Base-by-base conservation (phyloP, 2,329 filamentous ascomycete genomes). In the Capronia coronata region DNA sequence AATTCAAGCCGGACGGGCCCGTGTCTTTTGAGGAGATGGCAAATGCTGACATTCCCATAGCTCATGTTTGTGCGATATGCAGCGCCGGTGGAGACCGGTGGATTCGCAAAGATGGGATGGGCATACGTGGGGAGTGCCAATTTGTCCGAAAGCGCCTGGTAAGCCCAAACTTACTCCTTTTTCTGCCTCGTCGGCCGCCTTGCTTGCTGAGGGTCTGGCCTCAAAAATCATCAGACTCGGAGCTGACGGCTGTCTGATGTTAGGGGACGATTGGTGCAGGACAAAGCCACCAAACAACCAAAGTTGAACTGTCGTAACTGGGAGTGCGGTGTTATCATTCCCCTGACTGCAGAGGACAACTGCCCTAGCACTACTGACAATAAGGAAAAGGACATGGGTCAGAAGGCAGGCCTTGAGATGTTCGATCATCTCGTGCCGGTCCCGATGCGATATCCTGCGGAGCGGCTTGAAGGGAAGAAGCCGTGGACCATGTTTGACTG, bases 101-200 rank as follows among this genome's bases (percentile, higher is more conserved):
- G 47, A 9, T 14, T 23, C 22, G 22, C 18, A 11, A 52, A 47
- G 52, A 38, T 69, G 34, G 81, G 82, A 3, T 97, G 87, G 84
- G 84, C 78, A 1, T 97, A 97, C 63, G 70, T 95, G 30, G 93
- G 93, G 13, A 94, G 87, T 60, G 87, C 88, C 6, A 98, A 98
- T 68, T 69, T 95, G 22, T 94, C 89, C 0, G 89, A 96, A 67
- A 90, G 86, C 64, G 93, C 93, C 23, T 98, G 93, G 86, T 88
- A 70, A 73, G 80, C 72, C 11, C 22, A 16, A 8, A 19, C 40
- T 22, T 49, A 8, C 13, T 32, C 29, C 7, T 32, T 6, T 27
- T 10, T 27, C 5, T 27, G 23, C 23, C 23, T 10, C 10, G 23
- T 10, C 23, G 5, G 23, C 23, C 23, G 23, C 23, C 5, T 32